Evolutionary conservation across 169 alveolate genomes (phyloP).

Genomic region (Cryptosporidium xiaoi): DNA sequence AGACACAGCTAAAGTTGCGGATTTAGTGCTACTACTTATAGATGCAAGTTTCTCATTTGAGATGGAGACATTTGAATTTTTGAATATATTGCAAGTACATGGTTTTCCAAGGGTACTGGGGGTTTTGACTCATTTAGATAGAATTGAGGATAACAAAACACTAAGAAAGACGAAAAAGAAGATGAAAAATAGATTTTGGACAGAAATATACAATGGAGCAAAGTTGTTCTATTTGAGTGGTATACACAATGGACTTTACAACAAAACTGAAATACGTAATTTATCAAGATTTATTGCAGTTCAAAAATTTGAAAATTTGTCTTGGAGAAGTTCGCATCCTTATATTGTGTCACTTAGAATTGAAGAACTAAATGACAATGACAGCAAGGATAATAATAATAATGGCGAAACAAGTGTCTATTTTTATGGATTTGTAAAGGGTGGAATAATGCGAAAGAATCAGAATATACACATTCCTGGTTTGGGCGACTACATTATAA

Average conservation of each 20-base stretch:
- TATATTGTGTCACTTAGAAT: constrained; percentile 94
- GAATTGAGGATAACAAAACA: constrained; percentile 90
- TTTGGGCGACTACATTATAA: constrained; percentile 88
- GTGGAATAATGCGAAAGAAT: constrained; percentile 89
- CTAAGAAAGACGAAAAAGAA: constrained; percentile 93
- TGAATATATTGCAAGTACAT: constrained; percentile 92
- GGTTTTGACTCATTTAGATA: constrained; percentile 97
- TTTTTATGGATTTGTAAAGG: constrained; percentile 95
- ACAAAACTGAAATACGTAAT: constrained; percentile 93
- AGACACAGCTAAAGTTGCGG: constrained; percentile 98
- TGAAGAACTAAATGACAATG: constrained; percentile 81
- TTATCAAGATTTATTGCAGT: constrained; percentile 95
- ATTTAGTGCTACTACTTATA: constrained; percentile 93
- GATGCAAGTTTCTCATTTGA: constrained; percentile 97
- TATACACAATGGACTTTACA: constrained; percentile 91
- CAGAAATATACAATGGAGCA: constrained; percentile 98
- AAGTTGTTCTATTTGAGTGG: constrained; percentile 97
- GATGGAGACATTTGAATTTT: constrained; percentile 99
- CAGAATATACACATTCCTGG: constrained; percentile 91
- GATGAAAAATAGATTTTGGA: constrained; percentile 95
- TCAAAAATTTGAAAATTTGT: constrained; percentile 88
- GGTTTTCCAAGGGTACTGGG: constrained; percentile 95
- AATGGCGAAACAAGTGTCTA: constrained; percentile 81
- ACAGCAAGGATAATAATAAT: neutral
- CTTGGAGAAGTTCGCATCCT: constrained; percentile 97